phyloP scores from a whole-genome alignment of 2,329 filamentous ascomycete genomes.

The Alternaria sp. region DNA sequence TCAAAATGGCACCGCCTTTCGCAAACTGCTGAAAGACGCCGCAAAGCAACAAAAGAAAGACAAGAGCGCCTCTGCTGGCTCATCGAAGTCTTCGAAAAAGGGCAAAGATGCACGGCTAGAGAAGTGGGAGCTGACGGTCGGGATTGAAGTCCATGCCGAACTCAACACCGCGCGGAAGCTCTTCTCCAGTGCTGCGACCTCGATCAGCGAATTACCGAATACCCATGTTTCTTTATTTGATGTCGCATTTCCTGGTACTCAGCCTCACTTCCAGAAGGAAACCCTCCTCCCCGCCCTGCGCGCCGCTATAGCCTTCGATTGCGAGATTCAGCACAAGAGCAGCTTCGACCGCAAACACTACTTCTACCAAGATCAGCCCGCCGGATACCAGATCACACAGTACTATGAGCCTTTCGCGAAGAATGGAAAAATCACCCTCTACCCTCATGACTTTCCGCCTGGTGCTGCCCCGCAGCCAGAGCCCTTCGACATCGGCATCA shows the following conservation, averaged over 20 bases:
- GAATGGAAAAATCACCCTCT: slow-evolving; percentile 76
- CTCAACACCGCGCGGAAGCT: slow-evolving; percentile 89
- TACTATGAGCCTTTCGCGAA: slow-evolving; percentile 80
- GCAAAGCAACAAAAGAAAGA: slow-evolving; percentile 46
- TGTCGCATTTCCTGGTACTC: slow-evolving; percentile 84
- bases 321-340: slow-evolving; percentile 77
- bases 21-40: slow-evolving; percentile 50
- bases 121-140: slow-evolving; percentile 92
- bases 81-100: slow-evolving; percentile 18
- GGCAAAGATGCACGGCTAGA: slow-evolving; percentile 40
- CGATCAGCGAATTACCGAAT: slow-evolving; percentile 73
- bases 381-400: slow-evolving; percentile 97
- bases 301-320: slow-evolving; percentile 84
- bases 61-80: slow-evolving; percentile 9
- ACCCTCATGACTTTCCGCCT: slow-evolving; percentile 66
- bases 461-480: slow-evolving; percentile 76
- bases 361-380: slow-evolving; percentile 97
- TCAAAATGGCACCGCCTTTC: slow-evolving; percentile 44
- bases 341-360: slow-evolving; percentile 97
- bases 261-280: slow-evolving; percentile 83
- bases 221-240: slow-evolving; percentile 91
- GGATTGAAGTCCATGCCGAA: slow-evolving; percentile 97
- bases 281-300: slow-evolving; percentile 89
- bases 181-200: slow-evolving; percentile 72
- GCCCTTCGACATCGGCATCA: slow-evolving; percentile 78